These are phyloP conservation scores for Euphorbia tirucalli DNA, from an alignment of 345 rosid species.

Conservation along the genomic window DNA sequence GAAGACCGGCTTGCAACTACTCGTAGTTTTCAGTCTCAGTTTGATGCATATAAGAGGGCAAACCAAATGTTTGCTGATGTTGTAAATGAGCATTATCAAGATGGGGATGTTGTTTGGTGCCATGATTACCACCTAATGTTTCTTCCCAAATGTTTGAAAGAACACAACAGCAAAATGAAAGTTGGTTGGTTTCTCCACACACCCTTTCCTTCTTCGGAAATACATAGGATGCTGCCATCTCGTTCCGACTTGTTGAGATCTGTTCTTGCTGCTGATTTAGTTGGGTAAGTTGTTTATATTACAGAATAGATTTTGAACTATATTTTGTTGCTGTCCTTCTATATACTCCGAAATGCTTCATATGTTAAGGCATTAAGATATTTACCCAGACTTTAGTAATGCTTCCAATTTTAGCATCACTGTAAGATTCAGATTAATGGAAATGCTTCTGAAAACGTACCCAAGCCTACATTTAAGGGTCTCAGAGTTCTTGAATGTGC, in stretches of 20 bases:
- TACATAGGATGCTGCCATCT: constrained; percentile 56
- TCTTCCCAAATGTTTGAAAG: constrained; percentile 52
- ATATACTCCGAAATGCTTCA: not conserved
- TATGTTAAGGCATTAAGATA: not conserved
- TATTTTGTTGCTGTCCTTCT: not conserved
- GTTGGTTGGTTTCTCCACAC: constrained; percentile 65
- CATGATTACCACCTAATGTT: constrained; percentile 61
- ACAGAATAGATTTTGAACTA: not conserved
- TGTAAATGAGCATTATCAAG: constrained; percentile 42
- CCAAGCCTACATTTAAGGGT: not conserved
- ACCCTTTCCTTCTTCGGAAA: constrained; percentile 59
- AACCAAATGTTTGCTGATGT: constrained; percentile 64
- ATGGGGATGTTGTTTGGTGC: constrained; percentile 66
- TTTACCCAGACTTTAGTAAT: not conserved
- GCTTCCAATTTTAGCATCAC: not conserved
- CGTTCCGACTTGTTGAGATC: constrained; percentile 51
- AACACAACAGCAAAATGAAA: constrained; percentile 43
- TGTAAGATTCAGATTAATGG: not conserved
- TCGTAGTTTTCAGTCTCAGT: constrained; percentile 57
- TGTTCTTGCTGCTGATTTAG: constrained; percentile 58
- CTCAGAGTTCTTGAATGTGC: not conserved
- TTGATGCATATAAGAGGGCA: constrained; percentile 60
- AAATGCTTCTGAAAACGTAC: not conserved
- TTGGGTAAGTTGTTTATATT: constrained; percentile 40
- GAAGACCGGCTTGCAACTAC: constrained; percentile 63